Conservation (phyloP, 2,329 filamentous ascomycete genomes). For the Botryotinia calthae region DNA sequence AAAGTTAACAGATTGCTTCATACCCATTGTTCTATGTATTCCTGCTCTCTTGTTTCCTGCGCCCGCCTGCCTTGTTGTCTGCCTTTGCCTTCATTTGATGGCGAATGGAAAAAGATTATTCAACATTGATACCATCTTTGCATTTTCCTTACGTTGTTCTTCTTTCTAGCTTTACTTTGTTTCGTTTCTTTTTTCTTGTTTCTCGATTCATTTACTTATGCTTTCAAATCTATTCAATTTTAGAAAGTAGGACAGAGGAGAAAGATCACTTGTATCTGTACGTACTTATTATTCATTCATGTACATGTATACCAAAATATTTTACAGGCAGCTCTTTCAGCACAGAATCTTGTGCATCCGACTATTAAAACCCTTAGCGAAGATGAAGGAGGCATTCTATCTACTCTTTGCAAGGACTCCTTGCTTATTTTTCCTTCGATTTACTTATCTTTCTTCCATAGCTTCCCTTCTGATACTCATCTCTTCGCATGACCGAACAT, state of each 20-base stretch:
- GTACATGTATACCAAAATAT: conserved; percentile 13
- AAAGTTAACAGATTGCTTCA: conserved; percentile 20
- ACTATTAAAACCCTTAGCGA: not conserved
- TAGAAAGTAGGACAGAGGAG: not conserved
- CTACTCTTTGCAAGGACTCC: conserved; percentile 27
- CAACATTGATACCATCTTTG: conserved; percentile 18
- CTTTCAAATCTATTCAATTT: not conserved
- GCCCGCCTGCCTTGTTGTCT: conserved; percentile 13
- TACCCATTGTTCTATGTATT: conserved; percentile 15
- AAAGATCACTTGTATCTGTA: conserved; percentile 7
- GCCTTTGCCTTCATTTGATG: not conserved
- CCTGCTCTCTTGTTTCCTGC: conserved; percentile 14
- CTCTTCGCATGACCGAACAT: conserved; percentile 70
- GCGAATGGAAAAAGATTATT: conserved; percentile 2
- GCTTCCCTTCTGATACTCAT: conserved; percentile 91
- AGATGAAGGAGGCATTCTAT: not conserved
- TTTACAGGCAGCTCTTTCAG: not conserved
- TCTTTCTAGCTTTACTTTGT: not conserved
- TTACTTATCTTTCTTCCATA: conserved; percentile 72
- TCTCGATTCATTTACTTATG: not conserved
- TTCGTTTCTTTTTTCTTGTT: not conserved
- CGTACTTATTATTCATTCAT: conserved; percentile 1
- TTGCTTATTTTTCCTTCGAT: conserved; percentile 45
- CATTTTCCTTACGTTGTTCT: conserved; percentile 13
- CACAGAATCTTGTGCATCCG: not conserved